Conservation (phyloP, 2,329 filamentous ascomycete species). For the Rosellinia necatrix region DNA sequence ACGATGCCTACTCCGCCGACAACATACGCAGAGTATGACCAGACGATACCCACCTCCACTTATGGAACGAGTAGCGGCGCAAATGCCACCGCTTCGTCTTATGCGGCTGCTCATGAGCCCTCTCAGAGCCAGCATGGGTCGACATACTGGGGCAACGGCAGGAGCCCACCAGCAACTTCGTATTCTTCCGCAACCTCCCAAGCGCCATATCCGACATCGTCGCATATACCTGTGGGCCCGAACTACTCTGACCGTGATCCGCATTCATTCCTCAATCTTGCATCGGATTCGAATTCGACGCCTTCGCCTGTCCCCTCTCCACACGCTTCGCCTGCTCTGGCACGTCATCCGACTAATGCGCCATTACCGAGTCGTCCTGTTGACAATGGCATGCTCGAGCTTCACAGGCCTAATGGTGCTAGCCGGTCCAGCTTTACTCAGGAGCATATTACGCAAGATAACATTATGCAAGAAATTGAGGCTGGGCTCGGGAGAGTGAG, state of each 20-base stretch:
- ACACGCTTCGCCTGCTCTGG: constrained; percentile 51
- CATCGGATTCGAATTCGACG: constrained; percentile 55
- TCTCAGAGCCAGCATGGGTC: constrained; percentile 40
- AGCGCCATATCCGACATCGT: constrained; percentile 56
- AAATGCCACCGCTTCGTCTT: constrained; percentile 19
- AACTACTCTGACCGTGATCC: constrained; percentile 54
- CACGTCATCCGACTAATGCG: constrained; percentile 63
- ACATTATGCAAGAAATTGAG: constrained; percentile 63
- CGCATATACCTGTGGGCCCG: constrained; percentile 58
- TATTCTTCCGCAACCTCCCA: constrained; percentile 46
- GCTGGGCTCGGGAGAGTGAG: constrained; percentile 52
- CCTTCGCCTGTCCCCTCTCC: constrained; percentile 54
- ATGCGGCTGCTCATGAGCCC: constrained; percentile 37
- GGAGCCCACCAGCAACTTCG: constrained; percentile 44
- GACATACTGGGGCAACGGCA: constrained; percentile 47
- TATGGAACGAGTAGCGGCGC: constrained; percentile 38
- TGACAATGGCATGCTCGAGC: constrained; percentile 50
- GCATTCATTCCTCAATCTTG: constrained; percentile 50
- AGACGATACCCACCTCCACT: constrained; percentile 45
- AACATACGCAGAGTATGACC: constrained; percentile 47
- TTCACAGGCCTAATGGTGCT: constrained; percentile 47
- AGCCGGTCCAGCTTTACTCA: constrained; percentile 41
- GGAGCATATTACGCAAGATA: constrained; percentile 54
- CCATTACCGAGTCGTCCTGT: constrained; percentile 60
- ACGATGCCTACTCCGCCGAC: constrained; percentile 39